A percentile compares a stretch with the other conserved stretches of the same genome.
phyloP scores from a whole-genome alignment of 768 basidiomycete genomes.

The Amanita pseudoporphyria region DNA sequence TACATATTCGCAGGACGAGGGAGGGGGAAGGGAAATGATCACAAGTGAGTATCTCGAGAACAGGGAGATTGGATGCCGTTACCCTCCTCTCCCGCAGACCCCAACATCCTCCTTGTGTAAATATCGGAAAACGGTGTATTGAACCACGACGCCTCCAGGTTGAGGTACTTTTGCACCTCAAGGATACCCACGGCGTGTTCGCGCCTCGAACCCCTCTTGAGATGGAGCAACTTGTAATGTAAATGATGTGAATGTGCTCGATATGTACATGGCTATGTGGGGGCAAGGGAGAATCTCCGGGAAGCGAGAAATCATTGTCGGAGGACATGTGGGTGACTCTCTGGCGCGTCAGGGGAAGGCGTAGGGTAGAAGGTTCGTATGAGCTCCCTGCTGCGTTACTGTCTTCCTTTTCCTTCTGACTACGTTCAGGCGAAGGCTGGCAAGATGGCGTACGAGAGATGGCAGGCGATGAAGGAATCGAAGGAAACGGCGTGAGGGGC shows the following conservation, averaged over 20 bases:
- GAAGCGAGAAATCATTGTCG: neutral
- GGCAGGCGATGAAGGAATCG: conserved; percentile 21
- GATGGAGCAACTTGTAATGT: conserved; percentile 27
- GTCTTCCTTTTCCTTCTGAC: neutral
- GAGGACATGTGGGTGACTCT: neutral
- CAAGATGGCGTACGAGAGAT: conserved; percentile 15
- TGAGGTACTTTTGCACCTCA: conserved; percentile 60
- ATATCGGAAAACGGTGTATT: conserved; percentile 36
- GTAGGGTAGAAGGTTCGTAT: neutral
- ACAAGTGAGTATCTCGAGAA: neutral
- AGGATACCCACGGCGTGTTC: conserved; percentile 65
- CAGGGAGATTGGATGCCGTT: neutral
- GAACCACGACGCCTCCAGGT: conserved; percentile 49
- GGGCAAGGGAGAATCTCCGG: neutral
- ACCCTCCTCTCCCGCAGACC: conserved; percentile 33
- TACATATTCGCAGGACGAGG: too few relatives aligned
- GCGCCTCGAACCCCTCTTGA: conserved; percentile 17
- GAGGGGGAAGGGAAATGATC: too few relatives aligned
- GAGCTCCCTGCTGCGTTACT: neutral
- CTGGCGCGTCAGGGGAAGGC: neutral
- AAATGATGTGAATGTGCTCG: conserved; percentile 16
- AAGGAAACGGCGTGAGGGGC: conserved; percentile 34
- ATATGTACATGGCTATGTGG: neutral
- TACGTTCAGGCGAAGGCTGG: conserved; percentile 17
- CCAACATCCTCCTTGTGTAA: conserved; percentile 32